Evolutionary conservation across 306 rosid species (phyloP), one percentile per base, ranked within the genome.

Genomic region (Cicer chorassanicum): DNA sequence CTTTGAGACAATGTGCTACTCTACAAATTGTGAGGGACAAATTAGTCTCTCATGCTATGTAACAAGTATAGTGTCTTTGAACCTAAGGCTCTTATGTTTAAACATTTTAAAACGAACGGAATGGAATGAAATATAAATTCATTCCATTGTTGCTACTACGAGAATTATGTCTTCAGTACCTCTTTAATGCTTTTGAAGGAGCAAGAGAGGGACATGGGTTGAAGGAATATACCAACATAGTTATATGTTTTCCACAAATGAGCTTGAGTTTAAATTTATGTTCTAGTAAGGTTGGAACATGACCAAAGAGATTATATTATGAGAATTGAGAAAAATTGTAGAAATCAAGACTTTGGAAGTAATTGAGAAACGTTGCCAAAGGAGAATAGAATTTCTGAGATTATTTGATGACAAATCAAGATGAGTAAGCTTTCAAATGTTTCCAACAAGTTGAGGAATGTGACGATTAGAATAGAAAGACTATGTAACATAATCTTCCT

Each of bases 101-200:
- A 24, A 24, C 3, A 29, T 29, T 29, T 29, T 29, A 29, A 29
- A 24, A 24, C 4, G 3, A 24, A 24, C 36, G 1, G 36, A 4
- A 29, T 29, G 36, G 5, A 29, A 29, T 29, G 36, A 29, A 29
- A 29, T 29, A 29, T 29, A 29, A 29, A 29, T 29, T 4, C 3
- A 29, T 29, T 3, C 5, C 50, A 73, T 82, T 61, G 89, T 93
- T 59, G 93, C 97, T 55, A 81, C 90, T 65, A 92, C 87, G 75
- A 92, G 97, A 51, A 92, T 84, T 70, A 78, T 86, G 82, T 92
- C 96, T 83, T 90, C 87, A 65, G 90, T 87, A 62, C 91, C 83
- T 29, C 5, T 65, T 80, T 9, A 78, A 50, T 64, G 4, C 61
- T 57, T 79, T 86, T 60, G 89, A 82, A 61, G 97, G 96, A 2